Base-by-base conservation (phyloP, 192 early-diverging fungal species). In the Phycomyces nitens region DNA sequence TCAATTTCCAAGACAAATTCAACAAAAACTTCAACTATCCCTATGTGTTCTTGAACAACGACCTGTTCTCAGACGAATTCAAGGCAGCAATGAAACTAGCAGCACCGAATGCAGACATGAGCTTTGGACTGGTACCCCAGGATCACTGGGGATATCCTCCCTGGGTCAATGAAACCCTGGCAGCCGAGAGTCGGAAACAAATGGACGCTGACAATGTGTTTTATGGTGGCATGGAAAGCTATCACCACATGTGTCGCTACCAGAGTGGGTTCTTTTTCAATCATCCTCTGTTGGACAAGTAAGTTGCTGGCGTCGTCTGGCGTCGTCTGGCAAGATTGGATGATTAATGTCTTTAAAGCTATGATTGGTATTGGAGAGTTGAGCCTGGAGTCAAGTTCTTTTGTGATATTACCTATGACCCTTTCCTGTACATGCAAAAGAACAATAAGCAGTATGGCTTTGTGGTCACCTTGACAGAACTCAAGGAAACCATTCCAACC, bases 211-310 rank as follows among this genome's bases (percentile, higher is more conserved):
- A 78, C 2, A 58, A 78, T 10, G 84, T 94, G 4, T 79, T 88
- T 24, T 94, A 92, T 60, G 92, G 88, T 1, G 86, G 77, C 12
- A 82, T 79, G 34, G 77, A 89, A 59, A 84, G 86, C 12, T 95
- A 95, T 74, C 86, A 92, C 38, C 91, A 95, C 60, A 95, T 95
- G 92, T 95, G 92, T 53, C 80, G 92, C 43, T 95, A 64, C 52
- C 72, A 82, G 38, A 85, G 84, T 21, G 86, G 86, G 1, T 81
- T 80, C 60, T 88, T 88, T 58, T 86, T 73, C 53, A 60, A 77
- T 40, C 86, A 88, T 58, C 79, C 74, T 43, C 54, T 88, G 0
- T 59, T 78, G 56, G 66, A 77, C 27, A 57, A 82, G 77, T 88
- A 78, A 68, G 60, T 63, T n/a, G 8, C n/a, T n/a, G n/a, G n/a